Base-by-base conservation (phyloP, 768 basidiomycete species). In the Leccinum barrowsii region DNA sequence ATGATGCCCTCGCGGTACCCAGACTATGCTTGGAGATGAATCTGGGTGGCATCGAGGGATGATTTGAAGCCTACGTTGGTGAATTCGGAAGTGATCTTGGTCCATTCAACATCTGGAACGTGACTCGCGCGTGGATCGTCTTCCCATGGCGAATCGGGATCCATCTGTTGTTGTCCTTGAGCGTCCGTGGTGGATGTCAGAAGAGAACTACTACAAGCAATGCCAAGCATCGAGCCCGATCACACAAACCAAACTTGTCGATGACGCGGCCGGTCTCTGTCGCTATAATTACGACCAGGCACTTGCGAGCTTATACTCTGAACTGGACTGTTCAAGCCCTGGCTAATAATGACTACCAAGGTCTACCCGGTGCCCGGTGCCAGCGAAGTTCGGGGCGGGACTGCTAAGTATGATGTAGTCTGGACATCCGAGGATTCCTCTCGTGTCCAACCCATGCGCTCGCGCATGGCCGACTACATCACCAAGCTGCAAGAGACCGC, bases 1-100 rank as follows among this genome's bases (percentile, higher is more conserved):
- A 21, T 21, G 21, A 21, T 21, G 21, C 21, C 21, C 21, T 21
- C 95, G n/a, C 96, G 85, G 68, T 98, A 98, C 2, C 96, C 96
- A 17, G 85, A 85, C 96, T 97, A 50, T 8, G 50, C 54, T 35
- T 10, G 42, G 15, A 50, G 32, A 44, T 59, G 54, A 62, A 28
- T 35, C 22, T 3, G 48, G 22, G 49, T 51, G 32, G 21, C 10
- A n/a, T 56, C 46, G 35, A 19, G 24, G 51, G 7, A 21, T 6
- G 48, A 55, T 13, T 5, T 5, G 35, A 7, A 10, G 57, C 79
- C 50, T 72, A 89, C 90, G 65, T 87, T 90, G 19, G 84, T 86
- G 70, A 90, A 92, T 35, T 85, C 82, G 1, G 79, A 78, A 1
- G 87, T 82, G 54, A 92, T 78, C 63, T 79, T 87, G 15, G 76